These are phyloP conservation scores for Penicillium robsamsonii DNA, from an alignment of 495 filamentous ascomycete species.

Conservation along the genomic window DNA sequence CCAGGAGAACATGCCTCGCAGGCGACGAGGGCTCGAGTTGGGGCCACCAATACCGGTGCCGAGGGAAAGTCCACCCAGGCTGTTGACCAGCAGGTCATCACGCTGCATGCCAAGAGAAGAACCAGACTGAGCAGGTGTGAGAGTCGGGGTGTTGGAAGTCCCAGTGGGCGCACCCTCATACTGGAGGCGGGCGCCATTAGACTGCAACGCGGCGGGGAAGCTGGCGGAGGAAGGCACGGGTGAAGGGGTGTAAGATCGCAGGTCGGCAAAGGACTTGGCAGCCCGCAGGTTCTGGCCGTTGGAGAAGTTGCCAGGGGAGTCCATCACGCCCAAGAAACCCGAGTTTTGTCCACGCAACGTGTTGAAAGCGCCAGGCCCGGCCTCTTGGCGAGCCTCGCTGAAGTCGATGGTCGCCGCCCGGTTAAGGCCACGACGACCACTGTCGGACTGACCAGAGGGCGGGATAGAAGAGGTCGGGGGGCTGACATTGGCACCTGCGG, in stretches of 20 bases:
- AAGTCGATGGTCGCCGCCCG: conserved; percentile 98
- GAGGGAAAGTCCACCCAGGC: conserved; percentile 61
- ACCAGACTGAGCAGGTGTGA: conserved; percentile 73
- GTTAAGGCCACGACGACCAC: conserved; percentile 76
- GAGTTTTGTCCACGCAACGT: conserved; percentile 73
- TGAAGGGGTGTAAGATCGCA: conserved; percentile 92
- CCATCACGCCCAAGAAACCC: conserved; percentile 77
- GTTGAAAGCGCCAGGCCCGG: conserved; percentile 61
- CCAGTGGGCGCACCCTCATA: conserved; percentile 58
- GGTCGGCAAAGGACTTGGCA: conserved; percentile 94
- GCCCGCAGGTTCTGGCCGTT: conserved; percentile 77
- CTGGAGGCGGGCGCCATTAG: conserved; percentile 64
- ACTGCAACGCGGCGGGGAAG: conserved; percentile 70
- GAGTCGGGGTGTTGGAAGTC: conserved; percentile 67
- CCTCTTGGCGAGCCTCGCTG: conserved; percentile 76
- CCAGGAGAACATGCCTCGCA: conserved; percentile 66
- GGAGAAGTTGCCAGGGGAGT: conserved; percentile 71
- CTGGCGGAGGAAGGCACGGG: conserved; percentile 85
- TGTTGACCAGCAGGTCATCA: conserved; percentile 68
- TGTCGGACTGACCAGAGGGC: conserved; percentile 64
- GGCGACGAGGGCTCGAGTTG: conserved; percentile 56
- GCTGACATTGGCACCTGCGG: conserved; percentile 60
- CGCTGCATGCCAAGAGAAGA: conserved; percentile 56
- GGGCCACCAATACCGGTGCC: conserved; percentile 59
- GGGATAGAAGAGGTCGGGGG: conserved; percentile 59